phyloP scores from a whole-genome alignment of 2,329 filamentous ascomycete genomes.

The Hymenoscyphus linearis region DNA sequence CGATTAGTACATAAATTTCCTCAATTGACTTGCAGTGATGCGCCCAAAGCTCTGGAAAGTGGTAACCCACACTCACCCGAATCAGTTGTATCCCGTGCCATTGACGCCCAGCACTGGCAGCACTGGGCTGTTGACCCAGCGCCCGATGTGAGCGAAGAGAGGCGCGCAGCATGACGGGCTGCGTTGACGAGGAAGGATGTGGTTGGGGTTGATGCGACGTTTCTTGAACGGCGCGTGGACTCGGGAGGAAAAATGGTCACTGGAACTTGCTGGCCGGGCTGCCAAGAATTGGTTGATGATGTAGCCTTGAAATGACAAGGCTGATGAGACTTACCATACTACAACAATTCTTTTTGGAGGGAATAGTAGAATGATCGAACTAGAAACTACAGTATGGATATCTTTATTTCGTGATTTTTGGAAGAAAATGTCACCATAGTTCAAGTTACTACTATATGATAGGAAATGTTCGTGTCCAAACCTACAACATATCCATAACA shows the following conservation, averaged over 20 bases:
- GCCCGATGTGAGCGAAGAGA: slow-evolving; percentile 60
- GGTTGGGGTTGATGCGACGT: slow-evolving; percentile 12
- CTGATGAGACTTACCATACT: background rate
- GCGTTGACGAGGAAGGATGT: slow-evolving; percentile 36
- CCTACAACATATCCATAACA: background rate
- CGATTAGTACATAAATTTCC: slow-evolving; percentile 15
- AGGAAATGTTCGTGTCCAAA: background rate
- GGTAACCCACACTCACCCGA: slow-evolving; percentile 29
- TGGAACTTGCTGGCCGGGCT: background rate
- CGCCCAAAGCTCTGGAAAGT: slow-evolving; percentile 33
- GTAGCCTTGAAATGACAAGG: slow-evolving; percentile 2
- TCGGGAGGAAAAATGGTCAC: slow-evolving; percentile 8
- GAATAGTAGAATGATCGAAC: too few species aligned
- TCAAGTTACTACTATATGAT: too few species aligned
- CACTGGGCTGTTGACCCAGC: slow-evolving; percentile 49
- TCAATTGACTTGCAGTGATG: slow-evolving; percentile 4
- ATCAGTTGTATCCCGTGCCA: slow-evolving; percentile 45
- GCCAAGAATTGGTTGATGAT: slow-evolving; percentile 12
- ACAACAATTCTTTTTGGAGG: too few species aligned
- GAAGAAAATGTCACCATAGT: too few species aligned
- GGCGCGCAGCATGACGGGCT: slow-evolving; percentile 63
- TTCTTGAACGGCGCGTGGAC: slow-evolving; percentile 3
- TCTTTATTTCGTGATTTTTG: too few species aligned
- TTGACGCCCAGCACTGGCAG: slow-evolving; percentile 51
- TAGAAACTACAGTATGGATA: too few species aligned